Base-by-base conservation (phyloP, 371 early-diverging fungal genomes). In the Actinomortierella wolfii region DNA sequence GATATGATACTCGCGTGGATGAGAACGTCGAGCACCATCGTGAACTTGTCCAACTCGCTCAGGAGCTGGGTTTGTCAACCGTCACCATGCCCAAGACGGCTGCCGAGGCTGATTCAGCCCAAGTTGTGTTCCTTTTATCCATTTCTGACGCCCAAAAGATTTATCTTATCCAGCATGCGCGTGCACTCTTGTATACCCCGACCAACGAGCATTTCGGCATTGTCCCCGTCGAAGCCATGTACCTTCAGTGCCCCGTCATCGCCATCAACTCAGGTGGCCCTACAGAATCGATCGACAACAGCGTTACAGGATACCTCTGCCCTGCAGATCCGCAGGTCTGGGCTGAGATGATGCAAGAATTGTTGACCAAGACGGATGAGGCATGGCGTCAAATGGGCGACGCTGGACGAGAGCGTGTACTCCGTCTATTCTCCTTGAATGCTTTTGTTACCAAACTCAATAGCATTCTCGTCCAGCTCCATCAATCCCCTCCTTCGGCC, bases 161-260 rank as follows among this genome's bases (percentile, higher is more conserved):
- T 3, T 89, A 74, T 53, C 74, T 98, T 23, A 77, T 97, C n/a
- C 61, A 79, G 1, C 58, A 73, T 2, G 84, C 95, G 1, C 58
- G 69, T 9, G 80, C 88, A 3, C 78, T 95, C 25, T 64, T 97
- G 1, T 98, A 98, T 78, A 98, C 98, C 18, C 98, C 98, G 13
- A 80, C 85, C 17, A 85, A 92, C 67, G 98, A 98, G 75, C 98
- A 98, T 68, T 94, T 98, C 74, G 97, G 97, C 0, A 96, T 98
- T 54, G 95, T 94, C 14, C 98, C 98, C 3, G 86, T 98, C 0
- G 98, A 98, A 68, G 94, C 95, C 53, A 97, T 98, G 98, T 94
- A 92, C 76, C 84, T 85, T 39, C 76, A 80, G 20, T 70, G 92
- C 15, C 97, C 97, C 0, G 96, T 97, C 1, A 83, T 98, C 20